Percentiles rank a stretch among this genome's conserved stretches.
Evolutionary conservation across 305 asterid genomes (phyloP).

Genomic region (Fraxinus sp.): DNA sequence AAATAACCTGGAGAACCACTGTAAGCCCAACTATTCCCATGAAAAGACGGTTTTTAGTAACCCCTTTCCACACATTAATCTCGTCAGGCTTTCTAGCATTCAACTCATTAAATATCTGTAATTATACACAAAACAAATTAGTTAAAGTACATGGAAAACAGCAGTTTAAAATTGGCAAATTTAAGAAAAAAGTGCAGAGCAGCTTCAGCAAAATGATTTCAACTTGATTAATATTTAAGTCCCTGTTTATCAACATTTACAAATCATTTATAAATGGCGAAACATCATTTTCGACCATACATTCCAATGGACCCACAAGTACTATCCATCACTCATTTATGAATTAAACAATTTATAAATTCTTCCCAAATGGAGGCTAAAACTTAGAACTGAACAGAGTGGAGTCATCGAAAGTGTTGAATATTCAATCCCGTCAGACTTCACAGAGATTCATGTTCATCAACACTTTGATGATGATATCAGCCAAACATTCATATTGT

Average conservation of each 20-base stretch:
- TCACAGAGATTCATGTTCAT: background rate
- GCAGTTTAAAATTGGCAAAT: background rate
- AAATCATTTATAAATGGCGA: background rate
- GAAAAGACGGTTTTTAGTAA: constrained; percentile 25
- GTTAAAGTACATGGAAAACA: background rate
- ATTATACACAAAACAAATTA: background rate
- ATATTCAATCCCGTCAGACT: background rate
- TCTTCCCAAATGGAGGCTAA: background rate
- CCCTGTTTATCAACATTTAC: background rate
- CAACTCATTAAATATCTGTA: constrained; percentile 28
- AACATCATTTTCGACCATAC: background rate
- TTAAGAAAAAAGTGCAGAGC: background rate
- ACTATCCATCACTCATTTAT: background rate
- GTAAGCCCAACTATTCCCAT: constrained; percentile 23
- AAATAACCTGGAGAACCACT: constrained; percentile 22
- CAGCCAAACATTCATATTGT: background rate
- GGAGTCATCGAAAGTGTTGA: background rate
- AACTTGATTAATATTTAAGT: background rate
- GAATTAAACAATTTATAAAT: too few relatives aligned
- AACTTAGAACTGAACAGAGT: background rate
- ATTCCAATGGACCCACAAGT: background rate
- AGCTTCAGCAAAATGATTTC: background rate
- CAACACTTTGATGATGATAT: background rate
- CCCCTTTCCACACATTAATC: constrained; percentile 23
- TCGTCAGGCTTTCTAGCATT: constrained; percentile 31